Evolutionary conservation across 306 rosid species (phyloP), one percentile per base, ranked within the genome.

Genomic region (Cicer yamashitae): DNA sequence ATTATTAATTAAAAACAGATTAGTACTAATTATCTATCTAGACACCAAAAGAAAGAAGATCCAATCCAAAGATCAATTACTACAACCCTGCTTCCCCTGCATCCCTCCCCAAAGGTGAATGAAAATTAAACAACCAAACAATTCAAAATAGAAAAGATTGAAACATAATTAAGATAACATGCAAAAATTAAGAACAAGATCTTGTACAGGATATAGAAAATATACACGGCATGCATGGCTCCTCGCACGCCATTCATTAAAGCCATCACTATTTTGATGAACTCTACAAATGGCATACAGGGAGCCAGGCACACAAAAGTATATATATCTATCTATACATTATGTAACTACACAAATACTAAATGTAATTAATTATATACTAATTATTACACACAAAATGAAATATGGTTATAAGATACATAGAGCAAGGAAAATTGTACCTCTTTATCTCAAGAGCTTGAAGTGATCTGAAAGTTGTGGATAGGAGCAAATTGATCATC

Each of bases 241-340:
- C 82, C 85, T 82, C 79, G 71, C 40, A 82, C 82, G 85, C 85
- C 85, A 82, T 82, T 60, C 70, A 56, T 11, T 22, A 63, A 82
- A 63, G 58, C 18, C 67, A 82, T 77, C 79, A 22, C 25, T 30
- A 6, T 25, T 10, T 0, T 43, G 67, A 57, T 77, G 67, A 10
- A 50, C 71, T 77, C 79, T 58, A 52, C 78, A 82, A 77, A 82
- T 82, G 85, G 85, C 85, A 82, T 82, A 77, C 85, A 77, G 82
- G 85, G 82, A 82, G 85, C 85, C 85, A 82, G 85, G 85, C 85
- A 82, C 75, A 50, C 73, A 48, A 51, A 11, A 64, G 54, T 13
- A 53, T 53, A 48, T 51, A 45, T 22, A 22, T 58, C 40, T 58
- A 25, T 22, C 15, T 18, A 22, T 58, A 58, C 15, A 9, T 20